phyloP scores from a whole-genome alignment of 2,329 filamentous ascomycete genomes.

The Fusarium siculi region DNA sequence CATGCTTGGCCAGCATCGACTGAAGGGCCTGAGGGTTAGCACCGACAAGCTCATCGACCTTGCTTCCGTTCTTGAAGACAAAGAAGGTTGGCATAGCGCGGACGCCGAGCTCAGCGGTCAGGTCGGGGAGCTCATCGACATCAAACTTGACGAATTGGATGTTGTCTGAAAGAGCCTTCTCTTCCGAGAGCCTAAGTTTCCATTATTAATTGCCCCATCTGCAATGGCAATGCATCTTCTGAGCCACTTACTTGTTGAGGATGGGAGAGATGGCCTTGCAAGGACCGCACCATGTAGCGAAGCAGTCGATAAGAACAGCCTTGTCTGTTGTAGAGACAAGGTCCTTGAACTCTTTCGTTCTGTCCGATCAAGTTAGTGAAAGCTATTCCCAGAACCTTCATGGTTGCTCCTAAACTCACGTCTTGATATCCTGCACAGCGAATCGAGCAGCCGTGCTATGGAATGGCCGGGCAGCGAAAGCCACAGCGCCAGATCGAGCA shows the following conservation, averaged over 20 bases:
- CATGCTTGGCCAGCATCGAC: constrained; percentile 30
- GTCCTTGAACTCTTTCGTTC: constrained; percentile 67
- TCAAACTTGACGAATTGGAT: constrained; percentile 89
- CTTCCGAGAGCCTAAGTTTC: constrained; percentile 37
- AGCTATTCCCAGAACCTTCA: not conserved
- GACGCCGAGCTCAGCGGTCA: constrained; percentile 81
- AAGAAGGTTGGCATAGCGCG: constrained; percentile 94
- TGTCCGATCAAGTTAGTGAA: constrained; percentile 47
- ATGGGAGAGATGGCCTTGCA: constrained; percentile 90
- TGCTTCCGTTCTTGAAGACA: constrained; percentile 82
- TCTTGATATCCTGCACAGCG: constrained; percentile 57
- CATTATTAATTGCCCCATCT: not conserved
- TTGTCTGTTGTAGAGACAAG: constrained; percentile 63
- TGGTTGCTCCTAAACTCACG: constrained; percentile 43
- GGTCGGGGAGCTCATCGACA: constrained; percentile 81
- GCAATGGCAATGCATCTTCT: not conserved
- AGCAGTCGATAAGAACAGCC: constrained; percentile 77
- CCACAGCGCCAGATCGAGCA: constrained; percentile 25
- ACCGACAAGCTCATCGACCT: constrained; percentile 79
- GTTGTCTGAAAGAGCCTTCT: constrained; percentile 63
- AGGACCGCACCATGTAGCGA: constrained; percentile 83
- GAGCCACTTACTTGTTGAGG: constrained; percentile 54
- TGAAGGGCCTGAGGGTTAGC: constrained; percentile 70
- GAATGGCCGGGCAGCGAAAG: constrained; percentile 41
- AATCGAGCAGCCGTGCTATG: constrained; percentile 54